A percentile compares a stretch with the other conserved stretches of the same genome.
Evolutionary conservation across 164 flowering plant species (phyloP).

Genomic region (Piper longum): DNA sequence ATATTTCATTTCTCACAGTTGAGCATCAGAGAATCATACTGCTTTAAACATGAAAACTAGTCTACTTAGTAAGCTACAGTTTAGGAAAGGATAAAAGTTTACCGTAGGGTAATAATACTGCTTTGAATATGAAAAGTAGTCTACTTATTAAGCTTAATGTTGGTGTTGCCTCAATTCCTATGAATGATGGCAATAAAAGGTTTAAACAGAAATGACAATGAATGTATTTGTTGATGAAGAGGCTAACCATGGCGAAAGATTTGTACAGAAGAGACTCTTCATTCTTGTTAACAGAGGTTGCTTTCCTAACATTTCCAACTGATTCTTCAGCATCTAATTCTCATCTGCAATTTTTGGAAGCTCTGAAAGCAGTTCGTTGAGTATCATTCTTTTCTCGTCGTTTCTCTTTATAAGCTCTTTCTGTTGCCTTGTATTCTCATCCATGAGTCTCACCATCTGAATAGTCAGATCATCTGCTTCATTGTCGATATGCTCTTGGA

Average conservation of each 20-base stretch:
- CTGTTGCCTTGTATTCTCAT: conserved; percentile 27
- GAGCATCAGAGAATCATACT: background rate
- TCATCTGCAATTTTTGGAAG: conserved; percentile 17
- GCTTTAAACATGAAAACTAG: background rate
- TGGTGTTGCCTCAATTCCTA: no score
- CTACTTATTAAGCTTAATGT: background rate
- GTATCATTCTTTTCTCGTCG: conserved; percentile 26
- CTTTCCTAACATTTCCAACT: conserved; percentile 7
- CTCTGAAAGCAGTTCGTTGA: conserved; percentile 19
- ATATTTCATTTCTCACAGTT: no score
- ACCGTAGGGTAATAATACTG: background rate
- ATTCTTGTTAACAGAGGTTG: conserved; percentile 11
- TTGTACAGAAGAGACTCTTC: conserved; percentile 10
- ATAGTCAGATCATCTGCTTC: background rate
- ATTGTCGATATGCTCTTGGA: background rate
- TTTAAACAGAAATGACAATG: background rate
- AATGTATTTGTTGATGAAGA: background rate
- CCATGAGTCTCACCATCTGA: conserved; percentile 21
- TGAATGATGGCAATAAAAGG: background rate
- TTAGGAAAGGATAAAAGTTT: background rate
- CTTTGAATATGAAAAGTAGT: background rate
- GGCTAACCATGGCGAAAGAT: conserved; percentile 9
- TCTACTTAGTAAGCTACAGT: no score
- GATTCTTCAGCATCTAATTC: conserved; percentile 20
- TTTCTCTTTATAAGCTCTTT: conserved; percentile 33